These are phyloP conservation scores for Periconia digitata DNA, from an alignment of 2,329 filamentous ascomycete genomes.

Conservation along the genomic window DNA sequence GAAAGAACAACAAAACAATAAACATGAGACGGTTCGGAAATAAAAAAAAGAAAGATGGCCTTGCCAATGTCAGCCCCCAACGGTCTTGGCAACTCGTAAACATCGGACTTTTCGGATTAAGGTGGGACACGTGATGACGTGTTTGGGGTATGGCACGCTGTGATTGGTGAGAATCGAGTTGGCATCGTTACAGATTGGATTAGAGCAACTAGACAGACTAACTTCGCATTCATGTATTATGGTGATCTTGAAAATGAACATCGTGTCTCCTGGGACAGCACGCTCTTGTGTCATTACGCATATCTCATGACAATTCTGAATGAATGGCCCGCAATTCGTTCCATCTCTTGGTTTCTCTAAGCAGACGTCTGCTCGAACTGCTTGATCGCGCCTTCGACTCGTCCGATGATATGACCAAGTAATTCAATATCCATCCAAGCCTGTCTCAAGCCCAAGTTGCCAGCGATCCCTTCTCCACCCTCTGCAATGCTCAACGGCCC, in stretches of 20 bases:
- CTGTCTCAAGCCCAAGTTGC: constrained; percentile 33
- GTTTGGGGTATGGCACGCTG: background rate
- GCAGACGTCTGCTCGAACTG: background rate
- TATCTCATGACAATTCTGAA: background rate
- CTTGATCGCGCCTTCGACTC: constrained; percentile 16
- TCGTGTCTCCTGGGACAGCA: too few species aligned
- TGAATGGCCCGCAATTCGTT: background rate
- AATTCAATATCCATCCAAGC: constrained; percentile 39
- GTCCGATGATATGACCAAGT: constrained; percentile 37
- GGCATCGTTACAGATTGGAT: background rate
- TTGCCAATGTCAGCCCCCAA: too few species aligned
- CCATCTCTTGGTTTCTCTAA: background rate
- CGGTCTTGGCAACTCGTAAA: too few species aligned
- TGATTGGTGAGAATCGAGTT: background rate
- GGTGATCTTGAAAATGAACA: too few species aligned
- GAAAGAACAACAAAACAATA: too few species aligned
- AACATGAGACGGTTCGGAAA: too few species aligned
- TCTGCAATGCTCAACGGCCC: constrained; percentile 38
- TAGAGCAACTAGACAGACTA: too few species aligned
- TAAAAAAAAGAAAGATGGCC: too few species aligned
- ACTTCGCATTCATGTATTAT: too few species aligned
- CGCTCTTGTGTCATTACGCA: too few species aligned
- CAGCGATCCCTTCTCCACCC: constrained; percentile 13
- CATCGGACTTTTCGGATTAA: too few species aligned
- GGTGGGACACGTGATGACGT: background rate